Conservation (phyloP, 1,139 yeast genomes). For the Suhomyces yuchorum region DNA sequence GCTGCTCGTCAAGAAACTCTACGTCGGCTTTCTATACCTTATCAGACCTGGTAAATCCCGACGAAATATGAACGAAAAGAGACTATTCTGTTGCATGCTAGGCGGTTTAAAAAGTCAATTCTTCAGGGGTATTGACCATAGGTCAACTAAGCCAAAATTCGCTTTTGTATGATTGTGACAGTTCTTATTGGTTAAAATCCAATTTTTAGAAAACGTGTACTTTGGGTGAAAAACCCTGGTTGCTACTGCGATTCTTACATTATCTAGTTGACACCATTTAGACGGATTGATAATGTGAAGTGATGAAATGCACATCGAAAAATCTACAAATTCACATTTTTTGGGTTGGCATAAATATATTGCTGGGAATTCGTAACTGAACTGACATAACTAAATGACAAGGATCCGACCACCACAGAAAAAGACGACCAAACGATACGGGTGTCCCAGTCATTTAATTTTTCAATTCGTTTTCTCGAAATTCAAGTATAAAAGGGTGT, state of each 20-base stretch:
- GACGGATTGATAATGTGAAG: too few relatives aligned
- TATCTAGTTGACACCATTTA: too few relatives aligned
- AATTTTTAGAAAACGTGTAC: too few relatives aligned
- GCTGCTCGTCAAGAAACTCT: too few relatives aligned
- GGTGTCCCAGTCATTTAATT: background rate
- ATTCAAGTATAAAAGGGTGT: conserved; percentile 50
- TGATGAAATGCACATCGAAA: too few relatives aligned
- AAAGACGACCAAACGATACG: conserved; percentile 6
- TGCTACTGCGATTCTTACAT: too few relatives aligned
- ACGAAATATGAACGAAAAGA: too few relatives aligned
- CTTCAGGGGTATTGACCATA: background rate
- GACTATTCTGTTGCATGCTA: background rate
- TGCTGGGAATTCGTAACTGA: background rate
- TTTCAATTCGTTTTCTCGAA: conserved; percentile 27
- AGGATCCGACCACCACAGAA: conserved; percentile 19
- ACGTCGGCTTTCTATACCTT: too few relatives aligned
- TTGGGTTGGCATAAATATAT: background rate
- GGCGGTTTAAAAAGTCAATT: conserved; percentile 1
- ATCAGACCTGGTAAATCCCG: too few relatives aligned
- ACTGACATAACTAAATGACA: background rate
- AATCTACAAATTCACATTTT: background rate
- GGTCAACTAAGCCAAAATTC: background rate
- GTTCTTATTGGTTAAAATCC: too few relatives aligned
- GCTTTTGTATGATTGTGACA: too few relatives aligned
- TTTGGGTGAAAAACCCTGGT: too few relatives aligned